Percentiles rank a stretch among this genome's conserved stretches.
Evolutionary conservation across 2,329 filamentous ascomycete genomes (phyloP).

Genomic region (Neonectria neomacrospora): DNA sequence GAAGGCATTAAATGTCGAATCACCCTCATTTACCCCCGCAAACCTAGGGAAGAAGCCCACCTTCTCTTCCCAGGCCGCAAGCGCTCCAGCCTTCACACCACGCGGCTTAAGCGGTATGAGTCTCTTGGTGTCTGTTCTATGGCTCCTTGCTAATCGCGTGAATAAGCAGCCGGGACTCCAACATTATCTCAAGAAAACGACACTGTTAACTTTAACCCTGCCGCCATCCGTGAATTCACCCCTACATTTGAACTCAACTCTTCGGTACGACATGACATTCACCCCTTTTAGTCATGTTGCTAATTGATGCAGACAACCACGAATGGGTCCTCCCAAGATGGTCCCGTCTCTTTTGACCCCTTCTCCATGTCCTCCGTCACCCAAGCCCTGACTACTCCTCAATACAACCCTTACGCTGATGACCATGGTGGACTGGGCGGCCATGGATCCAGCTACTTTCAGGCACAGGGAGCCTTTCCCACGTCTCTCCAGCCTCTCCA

Average conservation of each 20-base stretch:
- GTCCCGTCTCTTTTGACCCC: conserved; percentile 64
- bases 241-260: conserved; percentile 66
- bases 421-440: conserved; percentile 70
- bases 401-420: conserved; percentile 81
- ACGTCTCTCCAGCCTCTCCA: conserved; percentile 74
- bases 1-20: conserved; percentile 93
- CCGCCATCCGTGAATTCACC: conserved; percentile 68
- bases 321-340: conserved; percentile 62
- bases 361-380: conserved; percentile 69
- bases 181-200: conserved; percentile 57
- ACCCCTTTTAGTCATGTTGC: background rate
- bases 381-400: conserved; percentile 62
- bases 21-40: conserved; percentile 89
- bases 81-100: conserved; percentile 86
- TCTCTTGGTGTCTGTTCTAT: conserved; percentile 20
- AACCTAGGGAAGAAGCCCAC: conserved; percentile 73
- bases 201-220: conserved; percentile 64
- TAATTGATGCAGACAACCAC: conserved; percentile 48
- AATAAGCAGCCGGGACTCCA: conserved; percentile 49
- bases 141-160: conserved; percentile 26
- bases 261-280: conserved; percentile 52
- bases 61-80: conserved; percentile 91
- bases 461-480: conserved; percentile 63
- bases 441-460: conserved; percentile 74
- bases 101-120: conserved; percentile 62